Conservation (phyloP, 164 flowering plant species). For the Stephania cephalantha region DNA sequence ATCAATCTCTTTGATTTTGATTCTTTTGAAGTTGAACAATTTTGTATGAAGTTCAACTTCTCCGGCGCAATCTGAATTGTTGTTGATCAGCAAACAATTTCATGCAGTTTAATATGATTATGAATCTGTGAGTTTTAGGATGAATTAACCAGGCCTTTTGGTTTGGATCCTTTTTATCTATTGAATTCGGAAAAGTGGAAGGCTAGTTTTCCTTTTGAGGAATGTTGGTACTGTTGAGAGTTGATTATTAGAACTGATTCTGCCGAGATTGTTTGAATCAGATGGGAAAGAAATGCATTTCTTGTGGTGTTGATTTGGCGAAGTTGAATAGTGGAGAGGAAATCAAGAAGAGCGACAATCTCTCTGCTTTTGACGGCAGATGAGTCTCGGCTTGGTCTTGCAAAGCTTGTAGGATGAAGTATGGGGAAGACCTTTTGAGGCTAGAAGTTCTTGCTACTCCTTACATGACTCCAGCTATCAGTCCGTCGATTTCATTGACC, state of each 20-base stretch:
- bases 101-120: neutral
- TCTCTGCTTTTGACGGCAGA: conserved; percentile 13
- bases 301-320: conserved; percentile 24
- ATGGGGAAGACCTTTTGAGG: conserved; percentile 19
- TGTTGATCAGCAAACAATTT: too few species aligned
- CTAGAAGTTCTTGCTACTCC: conserved; percentile 22
- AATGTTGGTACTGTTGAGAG: neutral
- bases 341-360: conserved; percentile 11
- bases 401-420: conserved; percentile 33
- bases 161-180: neutral
- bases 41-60: neutral
- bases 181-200: neutral
- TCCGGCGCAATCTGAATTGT: neutral
- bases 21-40: neutral
- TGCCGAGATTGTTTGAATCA: conserved; percentile 6
- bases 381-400: conserved; percentile 20
- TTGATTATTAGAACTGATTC: conserved; percentile 7
- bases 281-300: conserved; percentile 40
- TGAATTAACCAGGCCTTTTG: neutral
- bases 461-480: conserved; percentile 28
- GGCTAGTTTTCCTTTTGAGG: neutral
- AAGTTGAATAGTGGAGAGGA: conserved; percentile 14
- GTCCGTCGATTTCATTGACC: conserved; percentile 45
- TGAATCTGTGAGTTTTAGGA: neutral
- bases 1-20: neutral